Conservation (phyloP, 805 yeast species). For the Myxozyma geophila region DNA sequence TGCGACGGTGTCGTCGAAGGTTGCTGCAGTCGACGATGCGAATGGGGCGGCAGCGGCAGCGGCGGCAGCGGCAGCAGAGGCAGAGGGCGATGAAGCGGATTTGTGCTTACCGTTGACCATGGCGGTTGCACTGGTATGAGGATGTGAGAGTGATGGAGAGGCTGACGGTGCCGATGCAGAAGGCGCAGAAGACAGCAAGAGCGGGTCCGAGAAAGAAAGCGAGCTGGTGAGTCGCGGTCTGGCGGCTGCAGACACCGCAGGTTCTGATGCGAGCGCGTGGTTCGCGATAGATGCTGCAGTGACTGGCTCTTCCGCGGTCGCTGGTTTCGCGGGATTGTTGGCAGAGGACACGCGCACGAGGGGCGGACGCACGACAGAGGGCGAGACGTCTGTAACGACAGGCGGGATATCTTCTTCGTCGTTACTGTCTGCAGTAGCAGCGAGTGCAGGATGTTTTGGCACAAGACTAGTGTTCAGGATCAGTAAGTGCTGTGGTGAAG, state of each 20-base stretch:
- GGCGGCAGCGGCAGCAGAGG: slow-evolving; percentile 32
- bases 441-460: background rate
- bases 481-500: background rate
- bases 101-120: background rate
- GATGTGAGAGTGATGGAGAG: background rate
- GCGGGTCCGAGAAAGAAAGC: background rate
- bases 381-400: background rate
- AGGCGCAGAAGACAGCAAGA: background rate
- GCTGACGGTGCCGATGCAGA: background rate
- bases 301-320: background rate
- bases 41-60: slow-evolving; percentile 32
- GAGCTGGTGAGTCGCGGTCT: slow-evolving; percentile 2
- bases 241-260: background rate
- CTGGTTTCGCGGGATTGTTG: background rate
- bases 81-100: slow-evolving; percentile 6
- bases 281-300: background rate
- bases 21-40: slow-evolving; percentile 33
- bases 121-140: background rate
- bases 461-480: slow-evolving; percentile 20
- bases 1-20: slow-evolving; percentile 22
- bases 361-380: background rate
- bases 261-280: background rate
- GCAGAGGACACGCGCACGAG: background rate
- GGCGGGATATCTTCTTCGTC: slow-evolving; percentile 7
- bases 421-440: background rate